Base-by-base conservation (phyloP, 495 filamentous ascomycete species). In the Lineolata rhizophorae region DNA sequence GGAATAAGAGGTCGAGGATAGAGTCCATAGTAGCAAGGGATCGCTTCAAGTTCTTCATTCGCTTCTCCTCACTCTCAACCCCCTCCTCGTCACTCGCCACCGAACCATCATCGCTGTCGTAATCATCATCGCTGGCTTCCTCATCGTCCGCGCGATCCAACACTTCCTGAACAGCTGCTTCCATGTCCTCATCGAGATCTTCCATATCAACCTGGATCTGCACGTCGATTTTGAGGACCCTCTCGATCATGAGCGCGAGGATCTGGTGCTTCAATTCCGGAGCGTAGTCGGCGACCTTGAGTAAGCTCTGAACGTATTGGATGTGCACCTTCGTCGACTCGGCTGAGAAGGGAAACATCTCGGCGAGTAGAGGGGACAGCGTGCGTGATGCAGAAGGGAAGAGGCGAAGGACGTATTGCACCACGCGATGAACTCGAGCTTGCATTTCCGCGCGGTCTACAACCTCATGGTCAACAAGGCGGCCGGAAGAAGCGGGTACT, bases 151-250 rank as follows among this genome's bases (percentile, higher is more conserved):
- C 22, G 11, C 13, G 29, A 11, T 29, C n/a, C 9, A 14, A n/a
- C 1, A 36, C 26, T 18, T 41, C 22, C 19, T 40, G 30, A 14
- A 55, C 29, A 11, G 67, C 44, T 5, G 52, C 55, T 18, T 78
- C 72, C 18, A 67, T 56, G 18, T 76, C 72, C 14, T 80, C 75
- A 33, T 76, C 73, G 31, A 87, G 53, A 38, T 90, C 78, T 36
- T 94, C 82, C 40, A 94, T 62, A 42, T 95, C 82, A 8, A 80
- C 67, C 49, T 93, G 84, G 47, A 95, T 82, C 46, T 92, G 79
- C 2, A 91, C 77, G 42, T 99, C 87, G 28, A 90, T 73, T 51
- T 87, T 91, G 35, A 94, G 78, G 3, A 94, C 56, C 31, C 72
- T 65, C 21, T 85, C 74, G 8, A 76, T 77, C 25, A 94, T 70